Evolutionary conservation across 768 basidiomycete genomes (phyloP).

Genomic region (Pleurotus platypus): DNA sequence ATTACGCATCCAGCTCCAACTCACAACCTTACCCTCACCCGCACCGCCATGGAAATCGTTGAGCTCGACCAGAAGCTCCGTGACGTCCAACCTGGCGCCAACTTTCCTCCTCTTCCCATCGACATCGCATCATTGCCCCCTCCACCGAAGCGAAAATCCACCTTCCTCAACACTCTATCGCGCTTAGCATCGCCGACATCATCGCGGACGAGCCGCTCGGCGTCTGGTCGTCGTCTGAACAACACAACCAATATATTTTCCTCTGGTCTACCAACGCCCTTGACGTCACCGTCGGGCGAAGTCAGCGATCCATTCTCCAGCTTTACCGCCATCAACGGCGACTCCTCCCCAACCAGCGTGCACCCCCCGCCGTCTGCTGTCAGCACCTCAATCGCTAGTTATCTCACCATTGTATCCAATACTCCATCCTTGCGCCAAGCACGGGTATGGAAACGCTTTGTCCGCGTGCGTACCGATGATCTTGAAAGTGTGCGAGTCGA

Average conservation of each 20-base stretch:
- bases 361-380: slow-evolving; percentile 14
- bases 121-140: slow-evolving; percentile 48
- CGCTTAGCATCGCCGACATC: slow-evolving; percentile 73
- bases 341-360: slow-evolving; percentile 19
- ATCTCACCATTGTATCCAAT: slow-evolving; percentile 78
- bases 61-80: slow-evolving; percentile 82
- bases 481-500: slow-evolving; percentile 84
- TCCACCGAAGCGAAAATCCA: slow-evolving; percentile 71
- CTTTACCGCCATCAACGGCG: slow-evolving; percentile 28
- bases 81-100: slow-evolving; percentile 53
- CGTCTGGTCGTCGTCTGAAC: slow-evolving; percentile 29
- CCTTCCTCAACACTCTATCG: slow-evolving; percentile 82
- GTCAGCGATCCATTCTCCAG: slow-evolving; percentile 58
- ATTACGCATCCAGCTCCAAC: slow-evolving; percentile 61
- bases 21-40: slow-evolving; percentile 84
- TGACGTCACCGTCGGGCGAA: slow-evolving; percentile 53
- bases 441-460: slow-evolving; percentile 81
- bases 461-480: slow-evolving; percentile 83
- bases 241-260: slow-evolving; percentile 25
- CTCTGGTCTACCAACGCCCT: slow-evolving; percentile 39
- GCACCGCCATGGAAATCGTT: slow-evolving; percentile 70
- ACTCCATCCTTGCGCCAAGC: slow-evolving; percentile 56
- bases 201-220: slow-evolving; percentile 43
- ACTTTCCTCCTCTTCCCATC: slow-evolving; percentile 61
- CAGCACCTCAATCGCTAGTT: slow-evolving; percentile 63